phyloP scores from a whole-genome alignment of 306 rosid species.

The Pterocarpus macrocarpus region DNA sequence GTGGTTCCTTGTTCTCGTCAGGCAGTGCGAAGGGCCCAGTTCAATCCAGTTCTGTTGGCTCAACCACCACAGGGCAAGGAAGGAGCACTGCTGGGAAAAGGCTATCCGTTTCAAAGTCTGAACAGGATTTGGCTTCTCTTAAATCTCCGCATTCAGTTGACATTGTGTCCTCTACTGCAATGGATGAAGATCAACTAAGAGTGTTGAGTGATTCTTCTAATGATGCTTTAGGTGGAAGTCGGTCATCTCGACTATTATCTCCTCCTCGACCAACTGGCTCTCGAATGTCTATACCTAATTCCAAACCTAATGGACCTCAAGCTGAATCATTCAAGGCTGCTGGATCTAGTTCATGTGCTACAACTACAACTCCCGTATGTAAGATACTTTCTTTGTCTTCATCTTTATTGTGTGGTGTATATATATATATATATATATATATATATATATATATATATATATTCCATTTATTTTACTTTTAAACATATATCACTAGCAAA shows the following conservation, averaged over 20 bases:
- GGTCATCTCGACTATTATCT: constrained; percentile 73
- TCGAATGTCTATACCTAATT: constrained; percentile 60
- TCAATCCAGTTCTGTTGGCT: constrained; percentile 75
- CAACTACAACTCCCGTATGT: constrained; percentile 82
- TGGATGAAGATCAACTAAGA: constrained; percentile 83
- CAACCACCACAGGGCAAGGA: constrained; percentile 68
- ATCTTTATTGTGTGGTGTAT: constrained; percentile 38
- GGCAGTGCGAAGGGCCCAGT: constrained; percentile 73
- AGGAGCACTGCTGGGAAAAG: constrained; percentile 67
- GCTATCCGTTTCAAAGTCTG: constrained; percentile 90
- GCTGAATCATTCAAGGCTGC: constrained; percentile 68
- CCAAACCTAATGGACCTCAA: constrained; percentile 70
- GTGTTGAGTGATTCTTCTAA: constrained; percentile 69
- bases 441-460: neutral
- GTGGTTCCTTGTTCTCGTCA: constrained; percentile 68
- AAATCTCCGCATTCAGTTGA: constrained; percentile 78
- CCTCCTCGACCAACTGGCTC: constrained; percentile 68
- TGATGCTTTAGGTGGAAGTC: constrained; percentile 68
- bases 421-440: constrained; percentile 10
- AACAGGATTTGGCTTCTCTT: constrained; percentile 90
- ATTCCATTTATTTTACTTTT: constrained; percentile 3
- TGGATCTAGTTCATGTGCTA: constrained; percentile 69
- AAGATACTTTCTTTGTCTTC: constrained; percentile 65
- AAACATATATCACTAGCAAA: constrained; percentile 48
- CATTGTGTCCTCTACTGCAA: constrained; percentile 62